Conservation (phyloP, 345 rosid species). For the Garcia nutans region DNA sequence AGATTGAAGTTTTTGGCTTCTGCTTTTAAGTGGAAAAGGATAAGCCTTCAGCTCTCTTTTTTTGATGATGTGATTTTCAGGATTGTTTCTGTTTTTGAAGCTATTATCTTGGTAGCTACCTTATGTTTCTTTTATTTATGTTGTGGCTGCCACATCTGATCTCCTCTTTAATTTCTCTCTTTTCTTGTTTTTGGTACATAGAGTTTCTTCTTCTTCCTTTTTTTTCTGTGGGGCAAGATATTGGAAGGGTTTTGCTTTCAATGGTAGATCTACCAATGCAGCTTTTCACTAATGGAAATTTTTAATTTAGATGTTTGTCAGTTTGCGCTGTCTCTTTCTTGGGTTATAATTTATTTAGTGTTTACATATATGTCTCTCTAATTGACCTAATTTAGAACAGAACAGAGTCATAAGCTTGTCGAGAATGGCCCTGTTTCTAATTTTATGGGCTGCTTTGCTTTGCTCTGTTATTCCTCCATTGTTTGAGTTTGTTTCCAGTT, state of each 20-base stretch:
- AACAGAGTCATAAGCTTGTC: neutral
- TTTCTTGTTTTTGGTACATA: neutral
- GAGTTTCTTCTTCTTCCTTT: neutral
- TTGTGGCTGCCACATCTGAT: constrained; percentile 45
- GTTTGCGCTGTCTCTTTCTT: neutral
- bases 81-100: constrained; percentile 22
- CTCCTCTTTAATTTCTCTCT: neutral
- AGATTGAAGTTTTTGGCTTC: constrained; percentile 39
- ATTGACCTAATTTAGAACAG: too few species aligned
- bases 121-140: constrained; percentile 25
- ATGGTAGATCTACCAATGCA: constrained; percentile 1
- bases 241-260: neutral
- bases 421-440: neutral
- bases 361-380: too few species aligned
- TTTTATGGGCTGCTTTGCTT: neutral
- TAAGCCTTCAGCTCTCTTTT: constrained; percentile 33
- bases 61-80: constrained; percentile 22
- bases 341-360: too few species aligned
- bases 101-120: constrained; percentile 19
- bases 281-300: neutral
- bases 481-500: neutral
- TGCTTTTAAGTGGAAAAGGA: constrained; percentile 42
- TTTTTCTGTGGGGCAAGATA: neutral
- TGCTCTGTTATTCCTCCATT: neutral
- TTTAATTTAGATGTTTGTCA: neutral